Conservation (phyloP, 2,329 filamentous ascomycete genomes). For the Aspergillus jensenii region DNA sequence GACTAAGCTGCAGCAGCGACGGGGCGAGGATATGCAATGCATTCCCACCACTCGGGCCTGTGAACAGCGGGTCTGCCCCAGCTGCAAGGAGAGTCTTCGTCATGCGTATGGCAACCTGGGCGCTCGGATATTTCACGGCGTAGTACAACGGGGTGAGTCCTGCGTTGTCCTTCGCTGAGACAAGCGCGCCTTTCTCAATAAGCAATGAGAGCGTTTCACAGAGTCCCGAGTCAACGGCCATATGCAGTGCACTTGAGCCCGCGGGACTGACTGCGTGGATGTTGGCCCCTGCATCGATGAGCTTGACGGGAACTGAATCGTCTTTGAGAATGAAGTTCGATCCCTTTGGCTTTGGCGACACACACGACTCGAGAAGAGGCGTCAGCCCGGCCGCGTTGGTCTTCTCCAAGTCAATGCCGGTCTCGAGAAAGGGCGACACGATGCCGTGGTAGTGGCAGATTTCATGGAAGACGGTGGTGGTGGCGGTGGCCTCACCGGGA, state of each 20-base stretch:
- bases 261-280: not conserved
- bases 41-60: not conserved
- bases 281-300: constrained; percentile 3
- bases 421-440: not conserved
- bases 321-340: not conserved
- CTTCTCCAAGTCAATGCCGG: not conserved
- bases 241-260: constrained; percentile 1
- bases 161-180: not conserved
- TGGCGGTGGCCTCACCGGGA: not conserved
- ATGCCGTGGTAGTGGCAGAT: not conserved
- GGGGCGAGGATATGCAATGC: constrained; percentile 5
- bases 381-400: not conserved
- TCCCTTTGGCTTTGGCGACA: not conserved
- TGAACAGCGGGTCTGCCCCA: not conserved
- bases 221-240: not conserved
- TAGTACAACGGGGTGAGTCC: not conserved
- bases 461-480: constrained; percentile 1
- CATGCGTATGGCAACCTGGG: not conserved
- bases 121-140: not conserved
- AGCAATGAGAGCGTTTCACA: not conserved
- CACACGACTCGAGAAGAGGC: constrained; percentile 3
- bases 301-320: not conserved
- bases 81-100: not conserved
- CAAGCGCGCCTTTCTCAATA: not conserved
- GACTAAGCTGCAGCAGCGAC: not conserved